Conservation (phyloP, 495 filamentous ascomycete genomes). For the Neurospora sp. region DNA sequence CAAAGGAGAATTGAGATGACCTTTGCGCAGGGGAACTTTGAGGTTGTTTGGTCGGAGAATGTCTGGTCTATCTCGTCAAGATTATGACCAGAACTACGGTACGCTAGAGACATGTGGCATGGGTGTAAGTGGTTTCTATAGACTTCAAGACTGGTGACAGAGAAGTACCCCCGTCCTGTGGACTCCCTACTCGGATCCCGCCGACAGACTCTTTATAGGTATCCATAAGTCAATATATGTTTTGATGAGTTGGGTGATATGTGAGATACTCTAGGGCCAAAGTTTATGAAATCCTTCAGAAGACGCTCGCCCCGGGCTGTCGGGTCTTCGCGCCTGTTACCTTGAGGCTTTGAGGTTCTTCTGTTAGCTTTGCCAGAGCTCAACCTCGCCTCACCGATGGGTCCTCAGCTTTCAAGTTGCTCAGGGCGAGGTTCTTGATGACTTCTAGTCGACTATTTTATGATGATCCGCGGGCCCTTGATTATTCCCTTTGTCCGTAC, state of each 20-base stretch:
- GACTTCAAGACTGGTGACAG: neutral
- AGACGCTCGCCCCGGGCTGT: neutral
- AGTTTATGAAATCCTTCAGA: neutral
- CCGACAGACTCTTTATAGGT: too few species aligned
- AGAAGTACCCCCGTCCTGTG: neutral
- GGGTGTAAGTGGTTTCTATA: neutral
- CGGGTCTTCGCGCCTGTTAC: neutral
- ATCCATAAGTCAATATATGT: neutral
- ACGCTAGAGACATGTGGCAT: neutral
- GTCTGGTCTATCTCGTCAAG: neutral
- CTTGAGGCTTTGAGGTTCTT: neutral
- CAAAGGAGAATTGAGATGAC: neutral
- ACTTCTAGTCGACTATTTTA: neutral
- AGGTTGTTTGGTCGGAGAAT: neutral
- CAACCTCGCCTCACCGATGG: neutral
- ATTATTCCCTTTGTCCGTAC: neutral
- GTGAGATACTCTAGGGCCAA: neutral
- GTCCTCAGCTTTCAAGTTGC: neutral
- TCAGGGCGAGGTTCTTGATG: neutral
- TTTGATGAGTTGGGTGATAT: neutral
- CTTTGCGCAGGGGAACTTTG: neutral
- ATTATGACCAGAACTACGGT: neutral
- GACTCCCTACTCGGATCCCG: neutral
- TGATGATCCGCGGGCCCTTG: neutral
- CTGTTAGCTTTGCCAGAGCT: neutral